Evolutionary conservation across 192 early-diverging fungal species (phyloP).

Genomic region (Coemansia sp.): DNA sequence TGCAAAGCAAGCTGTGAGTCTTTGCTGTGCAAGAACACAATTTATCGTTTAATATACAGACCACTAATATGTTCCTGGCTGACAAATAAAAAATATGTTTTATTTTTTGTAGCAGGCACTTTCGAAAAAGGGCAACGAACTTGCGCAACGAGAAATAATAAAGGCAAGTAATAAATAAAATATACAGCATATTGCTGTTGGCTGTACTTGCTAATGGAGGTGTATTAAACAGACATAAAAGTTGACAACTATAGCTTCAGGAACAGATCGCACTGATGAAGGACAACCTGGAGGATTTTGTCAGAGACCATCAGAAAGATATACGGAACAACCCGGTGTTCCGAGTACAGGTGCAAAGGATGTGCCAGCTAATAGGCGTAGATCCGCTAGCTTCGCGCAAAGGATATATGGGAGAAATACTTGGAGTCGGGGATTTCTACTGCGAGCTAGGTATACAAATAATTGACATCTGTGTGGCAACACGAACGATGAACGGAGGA

Average conservation of each 20-base stretch:
- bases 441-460: conserved; percentile 95
- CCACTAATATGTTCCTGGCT: too few relatives aligned
- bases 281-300: conserved; percentile 83
- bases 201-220: neutral
- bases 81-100: neutral
- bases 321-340: conserved; percentile 86
- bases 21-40: too few relatives aligned
- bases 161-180: conserved; percentile 34
- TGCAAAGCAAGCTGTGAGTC: too few relatives aligned
- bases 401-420: conserved; percentile 90
- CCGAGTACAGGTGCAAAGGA: conserved; percentile 84
- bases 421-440: conserved; percentile 97
- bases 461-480: conserved; percentile 85
- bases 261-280: conserved; percentile 73
- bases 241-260: conserved; percentile 54
- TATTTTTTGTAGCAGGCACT: conserved; percentile 17
- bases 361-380: conserved; percentile 92
- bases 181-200: neutral
- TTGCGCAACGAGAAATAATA: conserved; percentile 53
- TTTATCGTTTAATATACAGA: too few relatives aligned
- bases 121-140: conserved; percentile 43
- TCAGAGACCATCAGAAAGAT: conserved; percentile 78
- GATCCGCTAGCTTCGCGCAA: conserved; percentile 97
- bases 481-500: conserved; percentile 83
- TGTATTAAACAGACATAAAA: neutral